Percentiles rank a stretch among this genome's conserved stretches.
These are phyloP conservation scores for Luzula sylvatica DNA, from an alignment of 176 grass and related monocot genomes.

Conservation along the genomic window DNA sequence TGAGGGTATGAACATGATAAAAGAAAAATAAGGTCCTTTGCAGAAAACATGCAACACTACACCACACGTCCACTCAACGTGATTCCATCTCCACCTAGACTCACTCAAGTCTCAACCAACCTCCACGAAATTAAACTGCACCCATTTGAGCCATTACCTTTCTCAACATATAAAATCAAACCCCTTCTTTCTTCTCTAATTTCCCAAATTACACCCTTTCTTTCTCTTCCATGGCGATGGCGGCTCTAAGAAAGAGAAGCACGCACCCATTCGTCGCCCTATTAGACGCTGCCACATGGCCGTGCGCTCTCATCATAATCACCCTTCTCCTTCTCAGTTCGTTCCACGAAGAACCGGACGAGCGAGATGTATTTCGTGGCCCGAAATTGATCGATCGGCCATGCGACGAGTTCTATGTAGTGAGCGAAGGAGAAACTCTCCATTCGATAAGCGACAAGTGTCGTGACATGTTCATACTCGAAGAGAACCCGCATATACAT, in stretches of 20 bases:
- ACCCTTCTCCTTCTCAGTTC: constrained; percentile 21
- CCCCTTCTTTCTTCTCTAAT: not conserved
- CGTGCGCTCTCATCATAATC: constrained; percentile 12
- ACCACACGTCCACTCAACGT: too few relatives aligned
- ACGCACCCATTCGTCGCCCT: not conserved
- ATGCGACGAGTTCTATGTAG: constrained; percentile 28
- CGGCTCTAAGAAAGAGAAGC: not conserved
- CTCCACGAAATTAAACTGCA: not conserved
- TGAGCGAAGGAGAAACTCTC: constrained; percentile 19
- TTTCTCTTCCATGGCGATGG: not conserved
- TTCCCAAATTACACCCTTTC: not conserved
- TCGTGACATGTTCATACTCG: constrained; percentile 20
- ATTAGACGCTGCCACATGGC: constrained; percentile 13
- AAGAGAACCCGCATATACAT: constrained; percentile 26
- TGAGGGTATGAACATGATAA: too few relatives aligned
- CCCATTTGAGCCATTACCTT: not conserved
- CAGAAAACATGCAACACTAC: too few relatives aligned
- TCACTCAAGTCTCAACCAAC: too few relatives aligned
- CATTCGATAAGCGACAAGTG: constrained; percentile 29
- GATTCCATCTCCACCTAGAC: too few relatives aligned
- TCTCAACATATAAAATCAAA: not conserved
- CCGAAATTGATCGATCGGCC: constrained; percentile 5
- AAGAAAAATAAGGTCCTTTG: too few relatives aligned
- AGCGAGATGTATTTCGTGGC: not conserved
- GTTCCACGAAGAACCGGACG: not conserved